Conservation (phyloP, 2,329 filamentous ascomycete species). For the Calonectria montana region DNA sequence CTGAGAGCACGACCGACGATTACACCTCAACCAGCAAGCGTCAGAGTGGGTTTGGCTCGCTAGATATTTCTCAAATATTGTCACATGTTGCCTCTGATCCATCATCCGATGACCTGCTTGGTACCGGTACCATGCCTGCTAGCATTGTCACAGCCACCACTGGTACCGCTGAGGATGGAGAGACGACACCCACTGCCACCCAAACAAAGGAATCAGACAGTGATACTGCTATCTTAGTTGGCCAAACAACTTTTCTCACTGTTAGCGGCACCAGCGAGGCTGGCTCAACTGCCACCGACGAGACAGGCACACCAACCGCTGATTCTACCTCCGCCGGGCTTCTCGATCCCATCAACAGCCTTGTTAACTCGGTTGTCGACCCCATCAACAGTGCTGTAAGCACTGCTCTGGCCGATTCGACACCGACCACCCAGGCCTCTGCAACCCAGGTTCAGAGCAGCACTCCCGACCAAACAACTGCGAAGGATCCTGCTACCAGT, state of each 20-base stretch:
- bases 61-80: background rate
- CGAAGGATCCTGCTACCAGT: background rate
- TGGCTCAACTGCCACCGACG: background rate
- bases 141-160: background rate
- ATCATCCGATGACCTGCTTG: background rate
- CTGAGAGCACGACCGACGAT: background rate
- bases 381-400: background rate
- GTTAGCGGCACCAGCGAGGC: constrained; percentile 9
- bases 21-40: background rate
- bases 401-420: background rate
- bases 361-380: background rate
- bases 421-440: background rate
- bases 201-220: constrained; percentile 19
- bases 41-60: background rate
- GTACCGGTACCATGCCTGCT: background rate
- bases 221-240: constrained; percentile 41
- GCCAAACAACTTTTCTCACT: constrained; percentile 39
- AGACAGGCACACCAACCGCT: background rate
- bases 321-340: background rate
- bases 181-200: background rate
- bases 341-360: background rate
- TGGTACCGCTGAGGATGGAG: background rate
- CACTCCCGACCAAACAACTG: background rate
- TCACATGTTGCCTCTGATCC: background rate
- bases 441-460: background rate